Conservation (phyloP, 257 asterid genomes). For the Fraxinus anomala region DNA sequence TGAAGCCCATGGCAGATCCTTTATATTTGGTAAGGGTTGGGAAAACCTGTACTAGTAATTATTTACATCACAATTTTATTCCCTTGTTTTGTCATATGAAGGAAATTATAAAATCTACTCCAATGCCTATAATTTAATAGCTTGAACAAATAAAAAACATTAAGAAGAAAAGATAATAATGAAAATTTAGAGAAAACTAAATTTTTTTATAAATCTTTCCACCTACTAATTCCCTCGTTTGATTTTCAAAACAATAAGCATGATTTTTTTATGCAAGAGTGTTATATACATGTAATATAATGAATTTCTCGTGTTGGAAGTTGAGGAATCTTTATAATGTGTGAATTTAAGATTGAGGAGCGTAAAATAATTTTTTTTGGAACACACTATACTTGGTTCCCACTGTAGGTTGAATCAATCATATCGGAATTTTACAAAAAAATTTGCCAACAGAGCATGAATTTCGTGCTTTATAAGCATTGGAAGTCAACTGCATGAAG, state of each 20-base stretch:
- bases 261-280: neutral
- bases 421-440: neutral
- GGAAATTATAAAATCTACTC: neutral
- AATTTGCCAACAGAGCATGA: constrained; percentile 6
- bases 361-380: neutral
- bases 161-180: neutral
- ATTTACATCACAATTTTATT: constrained; percentile 9
- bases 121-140: neutral
- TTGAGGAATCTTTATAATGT: constrained; percentile 6
- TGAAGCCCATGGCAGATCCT: constrained; percentile 84
- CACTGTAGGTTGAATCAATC: constrained; percentile 5
- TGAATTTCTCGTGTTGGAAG: constrained; percentile 1
- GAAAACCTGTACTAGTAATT: constrained; percentile 25
- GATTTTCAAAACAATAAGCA: neutral
- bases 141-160: neutral
- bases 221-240: neutral
- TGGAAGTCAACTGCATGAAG: neutral
- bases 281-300: constrained; percentile 3
- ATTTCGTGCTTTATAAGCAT: neutral
- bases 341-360: neutral
- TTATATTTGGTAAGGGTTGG: constrained; percentile 75
- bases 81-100: neutral
- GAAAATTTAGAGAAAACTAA: neutral
- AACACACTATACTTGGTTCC: constrained; percentile 8
- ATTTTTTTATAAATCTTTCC: neutral